Conservation (phyloP, 2,329 filamentous ascomycete genomes). For the Aspergillus sojae region DNA sequence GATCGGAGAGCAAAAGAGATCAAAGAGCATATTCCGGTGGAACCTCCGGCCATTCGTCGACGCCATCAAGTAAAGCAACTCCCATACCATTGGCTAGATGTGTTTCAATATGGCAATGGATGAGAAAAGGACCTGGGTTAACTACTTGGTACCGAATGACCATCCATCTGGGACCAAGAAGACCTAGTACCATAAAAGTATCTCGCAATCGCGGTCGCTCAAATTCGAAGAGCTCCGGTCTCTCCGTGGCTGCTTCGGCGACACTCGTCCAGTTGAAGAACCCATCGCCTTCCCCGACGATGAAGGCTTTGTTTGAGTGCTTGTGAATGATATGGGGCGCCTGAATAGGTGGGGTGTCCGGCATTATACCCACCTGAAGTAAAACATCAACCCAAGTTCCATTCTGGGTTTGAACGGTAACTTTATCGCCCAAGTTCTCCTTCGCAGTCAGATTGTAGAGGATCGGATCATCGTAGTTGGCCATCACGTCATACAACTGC, state of each 20-base stretch:
- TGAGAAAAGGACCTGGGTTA: slow-evolving; percentile 51
- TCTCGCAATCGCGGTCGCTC: slow-evolving; percentile 47
- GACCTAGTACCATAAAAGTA: slow-evolving; percentile 39
- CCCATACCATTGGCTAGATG: slow-evolving; percentile 54
- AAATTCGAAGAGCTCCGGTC: slow-evolving; percentile 50
- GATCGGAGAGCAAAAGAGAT: not conserved
- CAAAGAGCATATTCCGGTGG: slow-evolving; percentile 21
- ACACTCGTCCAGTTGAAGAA: slow-evolving; percentile 46
- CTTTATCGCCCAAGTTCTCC: slow-evolving; percentile 28
- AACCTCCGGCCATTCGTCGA: slow-evolving; percentile 50
- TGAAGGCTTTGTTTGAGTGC: slow-evolving; percentile 49
- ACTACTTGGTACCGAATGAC: slow-evolving; percentile 50
- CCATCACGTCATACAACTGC: slow-evolving; percentile 27
- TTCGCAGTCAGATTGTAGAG: slow-evolving; percentile 19
- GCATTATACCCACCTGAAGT: slow-evolving; percentile 31
- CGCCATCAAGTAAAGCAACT: slow-evolving; percentile 51
- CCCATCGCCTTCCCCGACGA: slow-evolving; percentile 44
- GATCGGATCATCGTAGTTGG: slow-evolving; percentile 35
- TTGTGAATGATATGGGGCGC: slow-evolving; percentile 52
- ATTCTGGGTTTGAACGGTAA: slow-evolving; percentile 39
- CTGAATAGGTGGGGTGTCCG: slow-evolving; percentile 27
- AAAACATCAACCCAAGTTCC: slow-evolving; percentile 44
- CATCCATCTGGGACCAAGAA: slow-evolving; percentile 41
- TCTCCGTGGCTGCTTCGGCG: slow-evolving; percentile 41
- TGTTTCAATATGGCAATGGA: slow-evolving; percentile 55